phyloP scores from a whole-genome alignment of 164 flowering plant species.

The Macadamia integrifolia region DNA sequence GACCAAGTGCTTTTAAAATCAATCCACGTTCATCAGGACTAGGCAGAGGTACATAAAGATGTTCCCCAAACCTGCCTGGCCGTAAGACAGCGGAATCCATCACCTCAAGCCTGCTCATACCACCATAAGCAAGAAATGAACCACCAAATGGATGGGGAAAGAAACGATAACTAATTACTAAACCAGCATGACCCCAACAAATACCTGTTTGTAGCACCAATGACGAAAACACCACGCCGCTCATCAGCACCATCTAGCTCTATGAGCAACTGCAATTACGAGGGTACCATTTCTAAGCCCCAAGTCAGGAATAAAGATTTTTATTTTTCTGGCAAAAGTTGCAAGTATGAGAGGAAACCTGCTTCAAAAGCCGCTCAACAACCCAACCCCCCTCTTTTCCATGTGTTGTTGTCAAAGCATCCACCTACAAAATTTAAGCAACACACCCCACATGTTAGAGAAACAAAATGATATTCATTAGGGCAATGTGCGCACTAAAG shows the following conservation, averaged over 20 bases:
- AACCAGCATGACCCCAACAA: neutral
- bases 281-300: neutral
- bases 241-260: constrained; percentile 87
- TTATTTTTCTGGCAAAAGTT: too few relatives aligned
- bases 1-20: constrained; percentile 62
- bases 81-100: constrained; percentile 79
- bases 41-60: constrained; percentile 77
- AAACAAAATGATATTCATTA: neutral
- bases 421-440: constrained; percentile 48
- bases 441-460: constrained; percentile 1
- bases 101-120: constrained; percentile 58
- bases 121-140: neutral
- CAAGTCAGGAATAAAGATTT: neutral
- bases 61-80: constrained; percentile 90
- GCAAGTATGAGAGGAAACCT: constrained; percentile 34
- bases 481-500: neutral
- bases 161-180: neutral
- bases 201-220: constrained; percentile 97
- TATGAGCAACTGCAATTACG: constrained; percentile 58
- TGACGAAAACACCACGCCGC: constrained; percentile 73
- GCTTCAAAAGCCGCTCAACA: constrained; percentile 69
- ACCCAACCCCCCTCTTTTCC: constrained; percentile 91
- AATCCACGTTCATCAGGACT: constrained; percentile 60
- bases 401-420: constrained; percentile 79
- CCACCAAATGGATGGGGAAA: neutral